Conservation (phyloP, 306 rosid species). For the Myrica gale region DNA sequence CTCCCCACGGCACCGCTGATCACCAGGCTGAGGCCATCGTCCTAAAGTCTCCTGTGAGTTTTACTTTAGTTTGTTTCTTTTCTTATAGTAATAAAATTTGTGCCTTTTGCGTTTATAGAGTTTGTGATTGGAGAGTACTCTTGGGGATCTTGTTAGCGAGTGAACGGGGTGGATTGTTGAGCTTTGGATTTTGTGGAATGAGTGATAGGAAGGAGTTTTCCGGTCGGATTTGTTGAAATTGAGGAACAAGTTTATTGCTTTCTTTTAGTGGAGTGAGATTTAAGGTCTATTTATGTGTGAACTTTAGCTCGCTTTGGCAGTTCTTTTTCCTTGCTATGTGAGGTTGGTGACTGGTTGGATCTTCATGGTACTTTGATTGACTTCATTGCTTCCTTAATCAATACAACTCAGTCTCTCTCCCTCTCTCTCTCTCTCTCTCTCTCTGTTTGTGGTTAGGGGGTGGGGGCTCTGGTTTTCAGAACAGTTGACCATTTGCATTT, state of each 20-base stretch:
- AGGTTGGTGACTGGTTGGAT: not conserved
- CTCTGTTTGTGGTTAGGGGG: not conserved
- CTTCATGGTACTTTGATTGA: not conserved
- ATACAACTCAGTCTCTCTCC: no score
- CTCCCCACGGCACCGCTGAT: slow-evolving; percentile 42
- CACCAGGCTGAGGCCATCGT: slow-evolving; percentile 55
- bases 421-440: no score
- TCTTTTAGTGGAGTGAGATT: slow-evolving; percentile 10
- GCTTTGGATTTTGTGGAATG: slow-evolving; percentile 29
- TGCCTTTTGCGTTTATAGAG: slow-evolving; percentile 7
- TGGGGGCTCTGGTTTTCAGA: not conserved
- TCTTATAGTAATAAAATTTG: not conserved
- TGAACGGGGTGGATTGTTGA: slow-evolving; percentile 22
- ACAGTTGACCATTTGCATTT: not conserved
- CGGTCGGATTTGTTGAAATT: not conserved
- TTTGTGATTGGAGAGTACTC: slow-evolving; percentile 17
- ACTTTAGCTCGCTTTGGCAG: not conserved
- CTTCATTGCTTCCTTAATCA: not conserved
- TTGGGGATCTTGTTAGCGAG: slow-evolving; percentile 40
- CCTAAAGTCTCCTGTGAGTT: slow-evolving; percentile 64
- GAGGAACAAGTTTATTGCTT: slow-evolving; percentile 21
- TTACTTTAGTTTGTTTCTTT: not conserved
- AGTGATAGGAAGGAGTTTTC: slow-evolving; percentile 27
- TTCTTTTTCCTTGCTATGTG: not conserved
- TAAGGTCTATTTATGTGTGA: not conserved